A percentile compares a stretch with the other conserved stretches of the same genome.
These are phyloP conservation scores for Chaetomiaceae sp. DNA, from an alignment of 2,329 filamentous ascomycete genomes.

Conservation along the genomic window DNA sequence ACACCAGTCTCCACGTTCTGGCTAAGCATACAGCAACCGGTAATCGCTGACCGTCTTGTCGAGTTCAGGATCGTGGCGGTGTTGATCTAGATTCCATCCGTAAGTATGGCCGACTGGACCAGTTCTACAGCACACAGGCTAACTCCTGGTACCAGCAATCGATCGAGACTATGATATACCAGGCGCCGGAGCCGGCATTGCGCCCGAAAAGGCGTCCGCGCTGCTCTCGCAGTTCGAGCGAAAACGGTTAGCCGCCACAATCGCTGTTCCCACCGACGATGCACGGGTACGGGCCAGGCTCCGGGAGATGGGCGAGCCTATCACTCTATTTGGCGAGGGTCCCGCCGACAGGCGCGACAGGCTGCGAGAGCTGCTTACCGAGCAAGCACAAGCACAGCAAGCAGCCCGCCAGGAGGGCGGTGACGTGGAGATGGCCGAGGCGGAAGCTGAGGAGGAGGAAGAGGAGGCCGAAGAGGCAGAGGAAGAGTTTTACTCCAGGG, in stretches of 20 bases:
- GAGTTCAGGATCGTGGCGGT: constrained; percentile 31
- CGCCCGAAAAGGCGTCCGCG: constrained; percentile 76
- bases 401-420: constrained; percentile 47
- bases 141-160: constrained; percentile 29
- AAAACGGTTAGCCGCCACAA: constrained; percentile 79
- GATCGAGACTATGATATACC: constrained; percentile 85
- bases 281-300: constrained; percentile 72
- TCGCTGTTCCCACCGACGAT: constrained; percentile 93
- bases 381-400: constrained; percentile 64
- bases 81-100: constrained; percentile 46
- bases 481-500: constrained; percentile 93
- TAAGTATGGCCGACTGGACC: constrained; percentile 19
- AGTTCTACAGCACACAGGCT: background rate
- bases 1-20: constrained; percentile 1
- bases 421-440: constrained; percentile 58
- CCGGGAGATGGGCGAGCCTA: constrained; percentile 82
- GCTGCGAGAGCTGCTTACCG: constrained; percentile 71
- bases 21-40: constrained; percentile 16
- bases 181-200: constrained; percentile 56
- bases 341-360: constrained; percentile 80
- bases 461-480: constrained; percentile 64
- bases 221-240: constrained; percentile 85
- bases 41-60: constrained; percentile 24
- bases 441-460: constrained; percentile 44
- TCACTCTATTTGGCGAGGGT: constrained; percentile 91